Evolutionary conservation across 1,284 basidiomycete genomes (phyloP).

Genomic region (Microstroma glucosiphilum): DNA sequence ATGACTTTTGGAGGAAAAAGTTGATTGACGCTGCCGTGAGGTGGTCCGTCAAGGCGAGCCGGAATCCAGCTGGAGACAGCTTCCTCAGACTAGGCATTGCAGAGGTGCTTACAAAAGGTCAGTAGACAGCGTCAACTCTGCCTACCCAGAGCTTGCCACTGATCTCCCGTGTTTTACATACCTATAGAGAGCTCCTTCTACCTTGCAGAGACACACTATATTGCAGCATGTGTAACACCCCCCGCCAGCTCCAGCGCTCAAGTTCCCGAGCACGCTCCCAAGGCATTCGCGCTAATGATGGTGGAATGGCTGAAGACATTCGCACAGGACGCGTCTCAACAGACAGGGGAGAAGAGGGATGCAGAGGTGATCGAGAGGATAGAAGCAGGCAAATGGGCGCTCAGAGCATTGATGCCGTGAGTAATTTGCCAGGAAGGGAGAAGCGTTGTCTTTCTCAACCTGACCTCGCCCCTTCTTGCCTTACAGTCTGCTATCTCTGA

Average conservation of each 20-base stretch:
- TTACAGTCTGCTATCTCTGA: neutral
- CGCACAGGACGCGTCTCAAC: slow-evolving; percentile 17
- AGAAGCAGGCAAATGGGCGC: slow-evolving; percentile 34
- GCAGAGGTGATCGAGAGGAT: slow-evolving; percentile 25
- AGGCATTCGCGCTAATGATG: slow-evolving; percentile 31
- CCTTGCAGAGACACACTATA: slow-evolving; percentile 34
- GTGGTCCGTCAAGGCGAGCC: slow-evolving; percentile 28
- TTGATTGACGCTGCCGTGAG: slow-evolving; percentile 43
- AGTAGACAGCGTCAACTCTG: neutral
- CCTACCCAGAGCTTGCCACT: neutral
- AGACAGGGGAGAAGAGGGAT: slow-evolving; percentile 20
- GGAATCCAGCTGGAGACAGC: slow-evolving; percentile 33
- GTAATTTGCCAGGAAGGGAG: neutral
- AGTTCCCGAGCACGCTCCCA: slow-evolving; percentile 19
- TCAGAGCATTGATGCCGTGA: slow-evolving; percentile 29
- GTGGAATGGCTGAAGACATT: slow-evolving; percentile 33
- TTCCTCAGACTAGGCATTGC: slow-evolving; percentile 35
- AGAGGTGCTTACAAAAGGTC: slow-evolving; percentile 24
- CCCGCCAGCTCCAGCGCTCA: slow-evolving; percentile 10
- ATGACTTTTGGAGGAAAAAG: slow-evolving; percentile 48
- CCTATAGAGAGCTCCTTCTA: slow-evolving; percentile 18
- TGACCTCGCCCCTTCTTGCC: neutral
- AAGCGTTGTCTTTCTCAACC: neutral
- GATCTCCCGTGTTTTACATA: neutral
- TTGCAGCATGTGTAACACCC: slow-evolving; percentile 22